These are phyloP conservation scores for Halteria grandinella DNA, from an alignment of 73 alveolate genomes.

Conservation along the genomic window DNA sequence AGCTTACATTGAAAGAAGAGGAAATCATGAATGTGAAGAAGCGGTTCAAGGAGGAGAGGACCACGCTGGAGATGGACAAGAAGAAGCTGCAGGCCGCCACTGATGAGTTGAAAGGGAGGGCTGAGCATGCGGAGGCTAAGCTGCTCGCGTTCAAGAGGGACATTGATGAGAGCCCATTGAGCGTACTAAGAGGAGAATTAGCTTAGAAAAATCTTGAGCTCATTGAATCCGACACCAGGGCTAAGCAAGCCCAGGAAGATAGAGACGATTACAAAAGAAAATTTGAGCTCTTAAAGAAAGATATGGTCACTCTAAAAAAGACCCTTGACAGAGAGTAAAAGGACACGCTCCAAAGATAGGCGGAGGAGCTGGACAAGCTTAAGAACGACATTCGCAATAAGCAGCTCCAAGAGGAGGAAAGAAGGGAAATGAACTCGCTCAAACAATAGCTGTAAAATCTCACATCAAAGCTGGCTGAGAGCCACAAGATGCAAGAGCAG, in stretches of 20 bases:
- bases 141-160: slow-evolving; percentile 73
- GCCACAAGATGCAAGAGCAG: slow-evolving; percentile 1
- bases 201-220: slow-evolving; percentile 77
- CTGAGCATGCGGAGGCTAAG: slow-evolving; percentile 74
- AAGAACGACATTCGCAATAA: slow-evolving; percentile 78
- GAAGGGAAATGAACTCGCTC: slow-evolving; percentile 75
- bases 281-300: slow-evolving; percentile 78
- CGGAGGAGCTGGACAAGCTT: slow-evolving; percentile 86
- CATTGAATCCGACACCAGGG: slow-evolving; percentile 74
- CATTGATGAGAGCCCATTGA: slow-evolving; percentile 82
- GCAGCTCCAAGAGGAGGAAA: slow-evolving; percentile 76
- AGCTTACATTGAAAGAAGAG: slow-evolving; percentile 86
- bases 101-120: slow-evolving; percentile 72
- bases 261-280: slow-evolving; percentile 57
- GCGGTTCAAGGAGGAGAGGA: slow-evolving; percentile 82
- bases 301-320: slow-evolving; percentile 75
- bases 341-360: slow-evolving; percentile 71
- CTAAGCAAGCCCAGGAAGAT: slow-evolving; percentile 70
- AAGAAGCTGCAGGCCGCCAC: slow-evolving; percentile 58
- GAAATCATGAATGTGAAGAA: slow-evolving; percentile 84
- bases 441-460: slow-evolving; percentile 76
- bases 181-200: slow-evolving; percentile 80
- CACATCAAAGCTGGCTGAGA: slow-evolving; percentile 1
- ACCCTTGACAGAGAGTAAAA: slow-evolving; percentile 83
- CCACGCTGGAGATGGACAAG: slow-evolving; percentile 70